phyloP scores from a whole-genome alignment of 768 basidiomycete genomes.

The Dentipellis sp. region DNA sequence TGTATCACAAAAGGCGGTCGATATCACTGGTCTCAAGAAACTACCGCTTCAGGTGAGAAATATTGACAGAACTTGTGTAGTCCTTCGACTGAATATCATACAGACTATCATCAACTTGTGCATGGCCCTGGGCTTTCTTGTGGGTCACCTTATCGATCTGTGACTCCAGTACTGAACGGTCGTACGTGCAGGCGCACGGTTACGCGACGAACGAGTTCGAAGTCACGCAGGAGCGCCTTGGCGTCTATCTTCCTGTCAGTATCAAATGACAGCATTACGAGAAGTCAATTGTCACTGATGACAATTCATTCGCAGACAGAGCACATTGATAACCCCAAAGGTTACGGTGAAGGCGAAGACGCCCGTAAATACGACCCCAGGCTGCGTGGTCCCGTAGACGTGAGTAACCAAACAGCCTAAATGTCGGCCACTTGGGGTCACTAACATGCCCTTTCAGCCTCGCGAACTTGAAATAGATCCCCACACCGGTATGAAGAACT shows the following conservation, averaged over 20 bases:
- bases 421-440: neutral
- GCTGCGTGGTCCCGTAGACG: constrained; percentile 78
- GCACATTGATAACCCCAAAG: constrained; percentile 91
- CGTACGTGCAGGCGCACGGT: constrained; percentile 48
- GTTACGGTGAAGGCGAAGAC: constrained; percentile 80
- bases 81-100: neutral
- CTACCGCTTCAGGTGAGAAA: constrained; percentile 47
- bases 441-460: constrained; percentile 32
- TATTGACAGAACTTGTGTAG: neutral
- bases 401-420: constrained; percentile 18
- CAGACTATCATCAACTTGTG: constrained; percentile 82
- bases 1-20: constrained; percentile 53
- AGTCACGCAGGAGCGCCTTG: constrained; percentile 75
- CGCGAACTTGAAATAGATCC: constrained; percentile 80
- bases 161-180: too few relatives aligned
- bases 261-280: neutral
- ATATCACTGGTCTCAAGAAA: constrained; percentile 73
- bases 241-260: constrained; percentile 73
- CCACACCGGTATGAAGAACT: constrained; percentile 86
- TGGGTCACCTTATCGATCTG: constrained; percentile 19
- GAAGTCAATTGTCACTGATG: neutral
- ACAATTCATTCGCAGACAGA: constrained; percentile 39
- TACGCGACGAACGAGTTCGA: constrained; percentile 82
- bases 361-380: constrained; percentile 67
- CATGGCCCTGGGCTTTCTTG: constrained; percentile 89